Base-by-base conservation (phyloP, 805 yeast genomes). In the Sugiyamaella smithiae region DNA sequence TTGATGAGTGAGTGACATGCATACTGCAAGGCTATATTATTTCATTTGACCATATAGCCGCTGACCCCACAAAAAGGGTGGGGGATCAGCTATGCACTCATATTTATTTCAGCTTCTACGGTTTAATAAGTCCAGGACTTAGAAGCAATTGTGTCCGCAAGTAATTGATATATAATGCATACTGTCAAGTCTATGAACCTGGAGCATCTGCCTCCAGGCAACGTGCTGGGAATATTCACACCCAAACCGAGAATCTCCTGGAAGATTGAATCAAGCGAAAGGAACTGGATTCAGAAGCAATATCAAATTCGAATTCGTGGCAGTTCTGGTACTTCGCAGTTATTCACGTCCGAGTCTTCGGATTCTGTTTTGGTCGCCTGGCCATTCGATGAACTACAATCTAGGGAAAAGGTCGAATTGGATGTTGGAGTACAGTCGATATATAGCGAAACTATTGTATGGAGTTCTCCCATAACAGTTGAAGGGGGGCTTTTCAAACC, bases 351-450 rank as follows among this genome's bases (percentile, higher is more conserved):
- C 16, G 46, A 47, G 17, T 41, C 50, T 14, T 6, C 22, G 8
- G 45, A 41, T 16, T 47, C 50, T 24, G 36, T 38, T 7, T 35
- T 47, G 16, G 50, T 47, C 14, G 36, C 31, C 4, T 47, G 50
- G 50, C 46, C 50, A 1, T 19, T 29, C 2, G 20, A 16, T 6
- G 26, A 40, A 12, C 42, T 47, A 12, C 16, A 47, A 24, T 47
- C 50, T 11, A 44, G 46, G 12, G 26, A 32, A 20, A n/a, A n/a
- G 5, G 50, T 47, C 19, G 22, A 26, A 6, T 35, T 47, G 6
- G 2, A 19, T 9, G 50, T 47, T 22, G 40, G 46, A 5, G 46
- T 47, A 4, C 41, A 33, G 16, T 44, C 45, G 2, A 22, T 22
- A 11, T 24, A 26, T 8, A 19, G 16, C 22, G 22, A 20, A 14